phyloP scores from a whole-genome alignment of 2,329 filamentous ascomycete genomes.

The Monilinia fructigena region DNA sequence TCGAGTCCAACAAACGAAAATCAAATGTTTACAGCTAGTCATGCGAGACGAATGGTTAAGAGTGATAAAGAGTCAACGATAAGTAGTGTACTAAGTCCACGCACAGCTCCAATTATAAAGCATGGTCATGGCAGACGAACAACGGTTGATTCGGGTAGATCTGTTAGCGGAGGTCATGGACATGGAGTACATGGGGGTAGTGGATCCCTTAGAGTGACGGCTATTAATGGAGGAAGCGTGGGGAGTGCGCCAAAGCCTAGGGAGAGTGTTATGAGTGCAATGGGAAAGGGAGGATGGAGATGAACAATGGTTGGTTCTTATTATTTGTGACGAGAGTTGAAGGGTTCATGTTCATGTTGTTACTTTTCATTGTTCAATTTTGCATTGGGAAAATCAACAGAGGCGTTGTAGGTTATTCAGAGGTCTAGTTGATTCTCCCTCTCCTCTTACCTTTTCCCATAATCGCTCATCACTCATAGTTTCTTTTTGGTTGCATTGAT shows the following conservation, averaged over 20 bases:
- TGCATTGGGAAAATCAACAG: background rate
- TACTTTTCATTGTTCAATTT: background rate
- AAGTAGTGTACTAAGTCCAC: slow-evolving; percentile 59
- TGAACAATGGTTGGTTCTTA: slow-evolving; percentile 18
- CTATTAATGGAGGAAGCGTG: slow-evolving; percentile 26
- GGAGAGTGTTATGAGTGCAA: slow-evolving; percentile 36
- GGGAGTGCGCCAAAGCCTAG: slow-evolving; percentile 33
- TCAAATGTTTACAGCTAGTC: slow-evolving; percentile 62
- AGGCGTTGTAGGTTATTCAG: background rate
- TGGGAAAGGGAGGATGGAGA: slow-evolving; percentile 39
- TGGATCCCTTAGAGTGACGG: background rate
- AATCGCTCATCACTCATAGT: too few relatives aligned
- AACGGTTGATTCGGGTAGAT: slow-evolving; percentile 36
- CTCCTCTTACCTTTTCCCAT: too few relatives aligned
- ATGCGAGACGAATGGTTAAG: slow-evolving; percentile 65
- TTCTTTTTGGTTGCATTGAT: too few relatives aligned
- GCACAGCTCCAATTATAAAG: slow-evolving; percentile 59
- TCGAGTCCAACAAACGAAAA: slow-evolving; percentile 57
- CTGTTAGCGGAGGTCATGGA: slow-evolving; percentile 32
- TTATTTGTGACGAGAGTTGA: background rate
- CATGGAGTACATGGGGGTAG: slow-evolving; percentile 5
- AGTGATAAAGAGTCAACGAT: slow-evolving; percentile 57
- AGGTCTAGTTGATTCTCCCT: slow-evolving; percentile 6
- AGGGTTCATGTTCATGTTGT: background rate
- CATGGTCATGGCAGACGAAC: slow-evolving; percentile 33